phyloP scores from a whole-genome alignment of 2,329 filamentous ascomycete genomes.

The Penicillium sp. region DNA sequence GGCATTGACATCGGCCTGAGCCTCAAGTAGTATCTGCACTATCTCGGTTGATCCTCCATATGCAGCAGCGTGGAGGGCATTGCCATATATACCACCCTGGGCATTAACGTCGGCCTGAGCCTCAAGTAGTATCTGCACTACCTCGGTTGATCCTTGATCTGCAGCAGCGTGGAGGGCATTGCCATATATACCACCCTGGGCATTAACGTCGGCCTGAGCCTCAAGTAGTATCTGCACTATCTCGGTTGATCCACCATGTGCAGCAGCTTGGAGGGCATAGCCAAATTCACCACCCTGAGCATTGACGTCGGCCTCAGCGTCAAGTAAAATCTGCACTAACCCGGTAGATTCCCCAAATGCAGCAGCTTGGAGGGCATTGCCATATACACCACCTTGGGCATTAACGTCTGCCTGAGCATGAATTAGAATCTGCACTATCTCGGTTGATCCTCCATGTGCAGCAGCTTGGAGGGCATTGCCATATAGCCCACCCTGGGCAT shows the following conservation, averaged over 20 bases:
- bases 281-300: not conserved
- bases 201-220: not conserved
- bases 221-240: not conserved
- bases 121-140: slow-evolving; percentile 1
- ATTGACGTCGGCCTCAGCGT: not conserved
- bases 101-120: slow-evolving; percentile 2
- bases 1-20: slow-evolving; percentile 2
- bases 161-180: slow-evolving; percentile 6
- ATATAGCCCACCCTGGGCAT: not conserved
- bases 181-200: not conserved
- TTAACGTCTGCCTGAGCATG: not conserved
- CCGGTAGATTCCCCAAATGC: not conserved
- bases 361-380: not conserved
- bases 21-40: not conserved
- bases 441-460: not conserved
- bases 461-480: slow-evolving; percentile 1
- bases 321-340: not conserved
- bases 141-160: not conserved
- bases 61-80: slow-evolving; percentile 3
- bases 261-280: not conserved
- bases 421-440: not conserved
- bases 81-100: not conserved
- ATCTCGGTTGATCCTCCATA: not conserved
- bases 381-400: not conserved
- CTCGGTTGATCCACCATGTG: not conserved